A percentile compares a stretch with the other conserved stretches of the same genome.
phyloP scores from a whole-genome alignment of 2,329 filamentous ascomycete species.

The Colletotrichum neosansevieriae region DNA sequence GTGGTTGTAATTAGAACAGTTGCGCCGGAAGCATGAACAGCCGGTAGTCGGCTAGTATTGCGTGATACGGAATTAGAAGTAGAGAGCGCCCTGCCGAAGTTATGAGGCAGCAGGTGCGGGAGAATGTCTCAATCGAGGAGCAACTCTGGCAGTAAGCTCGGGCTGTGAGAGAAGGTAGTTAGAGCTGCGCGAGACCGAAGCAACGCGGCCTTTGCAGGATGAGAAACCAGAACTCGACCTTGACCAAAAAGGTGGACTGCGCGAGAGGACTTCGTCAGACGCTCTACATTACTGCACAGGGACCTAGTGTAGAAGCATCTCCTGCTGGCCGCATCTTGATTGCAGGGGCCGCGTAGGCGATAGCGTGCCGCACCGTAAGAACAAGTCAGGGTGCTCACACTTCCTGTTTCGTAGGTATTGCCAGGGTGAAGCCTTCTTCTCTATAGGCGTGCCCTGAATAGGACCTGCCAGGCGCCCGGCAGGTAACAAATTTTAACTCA shows the following conservation, averaged over 20 bases:
- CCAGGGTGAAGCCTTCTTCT: no score
- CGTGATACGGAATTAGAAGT: neutral
- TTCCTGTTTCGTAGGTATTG: neutral
- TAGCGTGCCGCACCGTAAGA: neutral
- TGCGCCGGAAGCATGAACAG: no score
- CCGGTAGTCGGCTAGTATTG: neutral
- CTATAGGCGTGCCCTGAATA: no score
- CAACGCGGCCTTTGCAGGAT: neutral
- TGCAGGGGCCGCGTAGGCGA: neutral
- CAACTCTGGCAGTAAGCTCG: slow-evolving; percentile 1
- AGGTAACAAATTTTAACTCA: neutral
- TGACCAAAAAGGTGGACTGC: no score
- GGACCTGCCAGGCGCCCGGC: no score
- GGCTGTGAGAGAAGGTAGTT: slow-evolving; percentile 2
- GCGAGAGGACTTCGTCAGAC: no score
- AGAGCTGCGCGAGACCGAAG: slow-evolving; percentile 1
- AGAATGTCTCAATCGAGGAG: slow-evolving; percentile 29
- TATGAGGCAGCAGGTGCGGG: slow-evolving; percentile 17
- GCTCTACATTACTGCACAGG: no score
- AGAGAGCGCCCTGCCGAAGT: neutral
- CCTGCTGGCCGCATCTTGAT: neutral
- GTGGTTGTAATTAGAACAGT: no score
- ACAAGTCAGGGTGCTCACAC: neutral
- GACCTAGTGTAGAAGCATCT: no score
- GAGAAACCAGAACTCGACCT: neutral